Base-by-base conservation (phyloP, 306 rosid genomes). In the Luffa aegyptiaca region DNA sequence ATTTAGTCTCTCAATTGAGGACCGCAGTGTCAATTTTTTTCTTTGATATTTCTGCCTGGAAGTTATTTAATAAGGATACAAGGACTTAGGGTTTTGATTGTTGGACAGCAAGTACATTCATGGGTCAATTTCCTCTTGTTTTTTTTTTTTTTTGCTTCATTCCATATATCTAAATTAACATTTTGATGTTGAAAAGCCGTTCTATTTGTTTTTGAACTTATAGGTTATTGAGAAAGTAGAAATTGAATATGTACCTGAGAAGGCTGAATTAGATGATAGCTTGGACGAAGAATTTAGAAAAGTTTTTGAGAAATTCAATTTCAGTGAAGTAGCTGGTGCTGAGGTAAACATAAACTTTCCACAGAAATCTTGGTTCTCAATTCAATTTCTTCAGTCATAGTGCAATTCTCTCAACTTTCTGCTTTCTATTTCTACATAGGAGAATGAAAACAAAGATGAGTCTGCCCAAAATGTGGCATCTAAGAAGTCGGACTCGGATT, bases 171-270 rank as follows among this genome's bases (percentile, higher is more conserved):
- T 76, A 74, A 49, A 74, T 51, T 8, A 57, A 5, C 13, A 57
- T 20, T 55, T 52, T 75, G 53, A 57, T 76, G 31, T 63, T 17
- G 35, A 18, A 14, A 3, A 33, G 64, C 36, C 35, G 21, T 61
- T 53, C 51, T 31, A 8, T 77, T 58, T 59, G 49, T 44, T 77
- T 57, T 73, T 75, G 78, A 75, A 51, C 6, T 59, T 88, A 73
- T 84, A 96, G 99, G 85, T 86, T 76, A 74, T 82, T 76, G 97
- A 86, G 82, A 86, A 86, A 46, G 88, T 95, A 81, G 97, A 93
- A 82, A 83, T 96, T 16, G 98, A 96, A 82, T 96, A 96, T 86
- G 91, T 93, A 21, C 89, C 96, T 0, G 99, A 96, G 89, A 89
- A 88, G 84, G 88, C 97, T 0, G 97, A 90, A 63, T 78, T 93